Evolutionary conservation across 1,284 basidiomycete genomes (phyloP).

Genomic region (Nidula niveotomentosa): DNA sequence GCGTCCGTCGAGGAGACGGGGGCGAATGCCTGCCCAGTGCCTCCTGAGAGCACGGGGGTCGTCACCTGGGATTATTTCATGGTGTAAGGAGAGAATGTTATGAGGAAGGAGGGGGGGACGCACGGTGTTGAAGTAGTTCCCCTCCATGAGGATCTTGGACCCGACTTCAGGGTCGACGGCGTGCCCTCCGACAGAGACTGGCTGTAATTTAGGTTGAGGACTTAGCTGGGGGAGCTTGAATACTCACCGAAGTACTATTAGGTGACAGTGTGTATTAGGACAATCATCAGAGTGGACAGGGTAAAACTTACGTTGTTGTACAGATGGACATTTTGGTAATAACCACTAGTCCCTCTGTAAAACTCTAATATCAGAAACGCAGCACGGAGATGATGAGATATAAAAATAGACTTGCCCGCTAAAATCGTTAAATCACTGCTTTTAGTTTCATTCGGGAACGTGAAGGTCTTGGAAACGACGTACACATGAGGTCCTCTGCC

Average conservation of each 20-base stretch:
- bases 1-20: slow-evolving; percentile 12
- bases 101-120: not conserved
- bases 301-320: slow-evolving; percentile 14
- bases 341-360: slow-evolving; percentile 15
- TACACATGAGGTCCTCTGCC: slow-evolving; percentile 15
- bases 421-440: not conserved
- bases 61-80: slow-evolving; percentile 7
- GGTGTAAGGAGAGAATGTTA: not conserved
- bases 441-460: not conserved
- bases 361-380: too few species aligned
- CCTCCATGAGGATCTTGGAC: slow-evolving; percentile 21
- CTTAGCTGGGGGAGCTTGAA: not conserved
- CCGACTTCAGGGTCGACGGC: slow-evolving; percentile 23
- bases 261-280: not conserved
- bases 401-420: not conserved
- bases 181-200: slow-evolving; percentile 15
- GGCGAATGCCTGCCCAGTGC: slow-evolving; percentile 14
- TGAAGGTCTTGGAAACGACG: not conserved
- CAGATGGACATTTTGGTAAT: slow-evolving; percentile 17
- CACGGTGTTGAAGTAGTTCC: slow-evolving; percentile 24
- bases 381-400: too few species aligned
- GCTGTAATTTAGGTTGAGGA: not conserved
- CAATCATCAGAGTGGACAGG: not conserved
- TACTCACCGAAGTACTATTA: slow-evolving; percentile 5
- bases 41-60: slow-evolving; percentile 10